These are phyloP conservation scores for Craterostigma plantagineum DNA, from an alignment of 257 asterid genomes.

Conservation along the genomic window DNA sequence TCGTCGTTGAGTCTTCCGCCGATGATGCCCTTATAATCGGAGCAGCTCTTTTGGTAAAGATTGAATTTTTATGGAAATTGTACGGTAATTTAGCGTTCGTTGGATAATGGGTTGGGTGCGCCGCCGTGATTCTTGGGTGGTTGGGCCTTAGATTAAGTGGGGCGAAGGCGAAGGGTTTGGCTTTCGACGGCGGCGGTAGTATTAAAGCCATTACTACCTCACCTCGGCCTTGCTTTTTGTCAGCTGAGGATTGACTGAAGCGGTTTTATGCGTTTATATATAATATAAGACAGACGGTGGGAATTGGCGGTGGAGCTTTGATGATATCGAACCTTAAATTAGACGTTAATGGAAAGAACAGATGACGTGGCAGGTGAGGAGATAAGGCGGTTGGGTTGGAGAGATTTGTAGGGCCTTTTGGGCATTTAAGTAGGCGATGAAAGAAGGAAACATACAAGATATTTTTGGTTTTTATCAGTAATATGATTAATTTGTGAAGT, in stretches of 20 bases:
- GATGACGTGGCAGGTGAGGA: neutral
- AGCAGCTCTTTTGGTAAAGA: constrained; percentile 11
- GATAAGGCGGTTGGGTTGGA: no score
- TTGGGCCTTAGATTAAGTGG: constrained; percentile 12
- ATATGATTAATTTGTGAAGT: no score
- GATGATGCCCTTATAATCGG: constrained; percentile 24
- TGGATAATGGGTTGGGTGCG: constrained; percentile 5
- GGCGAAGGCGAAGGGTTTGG: constrained; percentile 16
- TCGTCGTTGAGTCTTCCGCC: constrained; percentile 18
- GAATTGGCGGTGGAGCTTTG: no score
- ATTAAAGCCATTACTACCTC: constrained; percentile 36
- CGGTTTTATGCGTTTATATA: constrained; percentile 10
- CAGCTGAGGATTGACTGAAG: neutral
- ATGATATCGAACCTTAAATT: no score
- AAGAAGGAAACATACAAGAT: no score
- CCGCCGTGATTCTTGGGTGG: constrained; percentile 5
- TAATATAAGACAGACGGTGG: no score
- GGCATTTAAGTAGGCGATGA: no score
- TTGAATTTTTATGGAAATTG: constrained; percentile 9
- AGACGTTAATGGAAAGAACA: no score
- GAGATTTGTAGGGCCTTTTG: no score
- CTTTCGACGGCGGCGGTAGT: constrained; percentile 22
- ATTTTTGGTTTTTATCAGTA: no score
- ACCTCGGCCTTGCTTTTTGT: constrained; percentile 9
- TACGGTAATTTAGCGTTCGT: constrained; percentile 3